Percentiles rank a stretch among this genome's conserved stretches.
These are phyloP conservation scores for Tympanopsis confertula DNA, from an alignment of 2,329 filamentous ascomycete genomes.

Conservation along the genomic window DNA sequence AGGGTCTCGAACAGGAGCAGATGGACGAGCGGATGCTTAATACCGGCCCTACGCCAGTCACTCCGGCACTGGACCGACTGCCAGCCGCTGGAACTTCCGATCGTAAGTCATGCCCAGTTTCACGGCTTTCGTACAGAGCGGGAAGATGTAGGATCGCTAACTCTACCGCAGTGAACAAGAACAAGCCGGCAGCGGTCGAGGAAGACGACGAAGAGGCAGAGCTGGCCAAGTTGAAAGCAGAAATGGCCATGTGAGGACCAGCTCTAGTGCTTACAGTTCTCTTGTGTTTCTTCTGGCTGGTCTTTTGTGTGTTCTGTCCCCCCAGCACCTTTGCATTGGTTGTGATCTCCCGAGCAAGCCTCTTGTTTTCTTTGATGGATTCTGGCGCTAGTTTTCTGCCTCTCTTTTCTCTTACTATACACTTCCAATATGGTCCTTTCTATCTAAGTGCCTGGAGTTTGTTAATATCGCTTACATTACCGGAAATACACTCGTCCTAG, in stretches of 20 bases:
- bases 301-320: neutral
- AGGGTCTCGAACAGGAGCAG: slow-evolving; percentile 53
- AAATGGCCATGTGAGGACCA: slow-evolving; percentile 50
- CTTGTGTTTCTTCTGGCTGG: neutral
- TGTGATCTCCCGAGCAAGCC: neutral
- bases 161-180: too few relatives aligned
- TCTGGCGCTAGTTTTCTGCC: neutral
- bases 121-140: too few relatives aligned
- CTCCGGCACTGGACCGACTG: neutral
- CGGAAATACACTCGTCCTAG: too few relatives aligned
- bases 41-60: neutral
- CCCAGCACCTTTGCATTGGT: neutral
- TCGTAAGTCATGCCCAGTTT: neutral
- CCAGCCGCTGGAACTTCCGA: neutral
- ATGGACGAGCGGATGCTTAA: slow-evolving; percentile 55
- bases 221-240: slow-evolving; percentile 51
- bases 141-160: too few relatives aligned
- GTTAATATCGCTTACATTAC: too few relatives aligned
- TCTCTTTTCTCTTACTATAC: too few relatives aligned
- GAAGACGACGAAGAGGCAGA: slow-evolving; percentile 61
- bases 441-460: too few relatives aligned
- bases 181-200: slow-evolving; percentile 20
- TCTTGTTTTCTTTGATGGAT: neutral
- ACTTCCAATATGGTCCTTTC: too few relatives aligned
- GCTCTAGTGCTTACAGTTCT: neutral